phyloP scores from a whole-genome alignment of 2,329 filamentous ascomycete species.

The Neonectria faginata region DNA sequence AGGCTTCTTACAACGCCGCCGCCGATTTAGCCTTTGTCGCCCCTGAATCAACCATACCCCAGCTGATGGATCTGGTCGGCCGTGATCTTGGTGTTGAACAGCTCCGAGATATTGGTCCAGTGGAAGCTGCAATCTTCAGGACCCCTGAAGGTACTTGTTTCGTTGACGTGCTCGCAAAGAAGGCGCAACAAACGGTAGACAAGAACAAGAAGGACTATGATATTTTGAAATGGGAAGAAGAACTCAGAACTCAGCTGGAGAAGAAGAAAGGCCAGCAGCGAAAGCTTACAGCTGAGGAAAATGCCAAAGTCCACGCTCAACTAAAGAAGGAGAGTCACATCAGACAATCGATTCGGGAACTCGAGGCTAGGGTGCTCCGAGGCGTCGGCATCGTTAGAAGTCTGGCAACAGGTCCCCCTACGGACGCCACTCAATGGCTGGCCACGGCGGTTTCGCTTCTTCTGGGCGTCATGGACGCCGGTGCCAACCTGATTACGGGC shows the following conservation, averaged over 20 bases:
- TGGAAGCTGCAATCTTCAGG: conserved; percentile 92
- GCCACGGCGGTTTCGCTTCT: conserved; percentile 81
- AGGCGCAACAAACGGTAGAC: conserved; percentile 75
- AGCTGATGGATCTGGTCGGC: conserved; percentile 79
- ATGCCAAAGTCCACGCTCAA: conserved; percentile 90
- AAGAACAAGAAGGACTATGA: conserved; percentile 97
- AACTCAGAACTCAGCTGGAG: conserved; percentile 87
- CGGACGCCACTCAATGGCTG: conserved; percentile 89
- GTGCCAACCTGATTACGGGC: conserved; percentile 84
- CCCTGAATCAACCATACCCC: conserved; percentile 81
- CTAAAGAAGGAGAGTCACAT: conserved; percentile 87
- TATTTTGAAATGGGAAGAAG: conserved; percentile 96
- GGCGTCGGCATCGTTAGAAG: conserved; percentile 88
- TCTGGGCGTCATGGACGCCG: conserved; percentile 79
- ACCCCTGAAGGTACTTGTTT: conserved; percentile 90
- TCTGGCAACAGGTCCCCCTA: conserved; percentile 88
- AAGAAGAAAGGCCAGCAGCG: conserved; percentile 91
- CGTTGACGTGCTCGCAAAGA: conserved; percentile 90
- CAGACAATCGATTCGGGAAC: conserved; percentile 74
- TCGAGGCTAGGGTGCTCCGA: conserved; percentile 79
- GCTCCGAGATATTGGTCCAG: conserved; percentile 79
- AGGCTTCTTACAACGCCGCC: conserved; percentile 84
- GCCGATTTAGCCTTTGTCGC: conserved; percentile 95
- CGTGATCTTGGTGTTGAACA: conserved; percentile 78
- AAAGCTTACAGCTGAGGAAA: conserved; percentile 91